Base-by-base conservation (phyloP, 2,329 filamentous ascomycete genomes). In the Pseudocercospora pini-densiflorae region DNA sequence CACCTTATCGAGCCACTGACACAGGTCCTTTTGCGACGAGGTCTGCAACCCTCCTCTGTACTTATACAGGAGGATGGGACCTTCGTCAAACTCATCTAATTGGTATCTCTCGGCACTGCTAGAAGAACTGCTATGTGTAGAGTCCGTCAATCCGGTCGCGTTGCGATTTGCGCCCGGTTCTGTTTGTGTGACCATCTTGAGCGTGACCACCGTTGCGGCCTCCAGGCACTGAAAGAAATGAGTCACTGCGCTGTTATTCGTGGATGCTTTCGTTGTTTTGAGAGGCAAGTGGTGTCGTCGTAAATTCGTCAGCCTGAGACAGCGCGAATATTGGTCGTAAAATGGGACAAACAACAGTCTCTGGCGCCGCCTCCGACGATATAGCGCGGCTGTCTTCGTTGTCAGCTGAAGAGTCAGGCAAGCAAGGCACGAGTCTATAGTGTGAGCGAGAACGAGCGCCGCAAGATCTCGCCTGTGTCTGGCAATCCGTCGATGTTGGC, bases 61-160 rank as follows among this genome's bases (percentile, higher is more conserved):
- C 63, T 77, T 77, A 73, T 83, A 84, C 47, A 83, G 79, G 24
- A 84, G 74, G 53, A 84, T 83, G 19, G 78, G 78, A 54, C 75
- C 75, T 33, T 68, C 77, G 74, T 82, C 78, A 53, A 79, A 74
- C 59, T 81, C 79, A 68, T 84, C 79, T 6, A 84, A 77, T 43
- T 76, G 75, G 66, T 83, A 83, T 43, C 75, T 69, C 61, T 74
- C 72, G 4, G 77, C 76, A 49, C 81, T 79, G 62, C 75, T 78
- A 60, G 79, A 81, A 29, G 77, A 78, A 54, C 77, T 78, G 61
- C 71, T 76, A 61, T 77, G 76, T 31, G 81, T 81, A n/a, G 81
- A 82, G 55, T 76, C 75, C 57, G 78, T 81, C 67, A 82, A 77
- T 76, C 81, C 82, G 49, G 81, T 83, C 62, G 70, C 62, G 64